A percentile compares a stretch with the other conserved stretches of the same genome.
phyloP scores from a whole-genome alignment of 768 basidiomycete species.

The Favolaschia claudopus region DNA sequence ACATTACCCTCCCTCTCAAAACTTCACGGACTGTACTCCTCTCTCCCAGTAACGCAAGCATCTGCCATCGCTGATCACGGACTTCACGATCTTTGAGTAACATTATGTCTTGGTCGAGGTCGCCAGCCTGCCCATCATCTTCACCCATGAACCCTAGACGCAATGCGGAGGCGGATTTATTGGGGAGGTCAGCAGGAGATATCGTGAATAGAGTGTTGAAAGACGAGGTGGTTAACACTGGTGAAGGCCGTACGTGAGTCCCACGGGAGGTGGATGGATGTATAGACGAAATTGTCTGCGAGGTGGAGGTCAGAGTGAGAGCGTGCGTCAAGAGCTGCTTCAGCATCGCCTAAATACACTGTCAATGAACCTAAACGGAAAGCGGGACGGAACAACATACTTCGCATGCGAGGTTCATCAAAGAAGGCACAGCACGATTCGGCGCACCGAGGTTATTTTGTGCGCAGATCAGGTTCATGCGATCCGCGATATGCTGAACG shows the following conservation, averaged over 20 bases:
- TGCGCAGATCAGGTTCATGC: conserved; percentile 82
- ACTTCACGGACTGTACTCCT: conserved; percentile 75
- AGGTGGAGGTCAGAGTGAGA: conserved; percentile 76
- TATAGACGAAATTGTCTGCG: conserved; percentile 80
- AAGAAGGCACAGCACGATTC: conserved; percentile 65
- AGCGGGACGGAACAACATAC: conserved; percentile 43
- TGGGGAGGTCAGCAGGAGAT: conserved; percentile 79
- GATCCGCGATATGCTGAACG: conserved; percentile 78
- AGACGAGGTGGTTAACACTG: conserved; percentile 69
- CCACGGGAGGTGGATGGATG: conserved; percentile 61
- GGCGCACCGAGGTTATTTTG: conserved; percentile 75
- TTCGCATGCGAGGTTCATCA: conserved; percentile 83
- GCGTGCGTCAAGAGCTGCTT: conserved; percentile 87
- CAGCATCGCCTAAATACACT: conserved; percentile 66
- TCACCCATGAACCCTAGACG: conserved; percentile 62
- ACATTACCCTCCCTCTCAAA: conserved; percentile 42
- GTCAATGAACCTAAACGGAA: neutral
- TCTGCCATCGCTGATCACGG: conserved; percentile 77
- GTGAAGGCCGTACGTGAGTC: conserved; percentile 44
- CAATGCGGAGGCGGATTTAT: conserved; percentile 80
- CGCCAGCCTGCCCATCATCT: conserved; percentile 54
- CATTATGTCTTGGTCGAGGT: conserved; percentile 57
- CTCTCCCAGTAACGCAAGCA: conserved; percentile 76
- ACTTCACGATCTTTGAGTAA: conserved; percentile 70
- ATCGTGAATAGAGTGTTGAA: conserved; percentile 83